Evolutionary conservation across 2,329 filamentous ascomycete genomes (phyloP), one percentile per base, ranked within the genome.

Genomic region (Dryadomyces sulphureus): DNA sequence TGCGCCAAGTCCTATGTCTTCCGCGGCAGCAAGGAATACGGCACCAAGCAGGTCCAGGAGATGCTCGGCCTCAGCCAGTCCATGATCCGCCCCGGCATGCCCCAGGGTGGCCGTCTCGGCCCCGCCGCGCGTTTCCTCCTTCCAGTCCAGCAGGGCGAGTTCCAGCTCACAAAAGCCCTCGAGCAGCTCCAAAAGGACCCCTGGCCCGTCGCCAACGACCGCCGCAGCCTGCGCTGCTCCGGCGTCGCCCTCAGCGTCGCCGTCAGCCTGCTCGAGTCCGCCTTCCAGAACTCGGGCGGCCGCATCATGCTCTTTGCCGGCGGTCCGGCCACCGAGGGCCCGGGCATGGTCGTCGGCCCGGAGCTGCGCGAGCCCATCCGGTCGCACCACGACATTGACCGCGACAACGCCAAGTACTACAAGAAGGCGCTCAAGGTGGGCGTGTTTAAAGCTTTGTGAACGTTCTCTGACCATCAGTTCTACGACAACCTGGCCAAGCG

Each of bases 1-100:
- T 98, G 92, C 65, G 87, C 92, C 53, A 98, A 96, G 66, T 95
- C 90, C 6, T 98, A 95, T 58, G 92, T 98, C 38, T 98, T 98
- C 73, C 79, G 90, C 47, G 92, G 92, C 35, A 95, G 81, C 71
- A 98, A 96, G 70, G 92, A 98, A 59, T 98, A 98, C 63, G 75
- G 81, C n/a, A 85, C 89, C 45, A 96, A 96, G 68, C 89, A 96
- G 62, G 88, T 98, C n/a, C 90, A 96, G 64, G 92, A 98, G 60
- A 98, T 98, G 92, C 80, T 98, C 43, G 92, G 89, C 24, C 72
- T 95, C 46, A 72, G 81, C 41, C 75, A 82, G 19, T 71, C 84
- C 21, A 78, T 79, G 32, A 63, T 87, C 52, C 79, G 92, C 53
- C 87, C 88, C 21, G 79, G 78, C 46, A 77, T 84, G 64, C 77